Evolutionary conservation across 2,329 filamentous ascomycete species (phyloP).

Genomic region (Metarhizium brunneum): DNA sequence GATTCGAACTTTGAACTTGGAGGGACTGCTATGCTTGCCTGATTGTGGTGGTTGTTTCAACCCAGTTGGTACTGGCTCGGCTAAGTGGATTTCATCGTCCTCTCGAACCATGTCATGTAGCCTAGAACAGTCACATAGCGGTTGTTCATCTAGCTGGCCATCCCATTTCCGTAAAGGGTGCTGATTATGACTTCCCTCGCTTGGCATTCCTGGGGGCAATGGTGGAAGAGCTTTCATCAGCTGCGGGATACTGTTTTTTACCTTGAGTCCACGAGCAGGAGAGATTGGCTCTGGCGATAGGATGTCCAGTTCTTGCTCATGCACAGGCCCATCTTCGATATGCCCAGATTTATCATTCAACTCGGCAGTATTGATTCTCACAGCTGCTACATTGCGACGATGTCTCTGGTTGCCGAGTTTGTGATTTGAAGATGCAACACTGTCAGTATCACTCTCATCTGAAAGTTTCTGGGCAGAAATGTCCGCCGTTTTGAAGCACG

Average conservation of each 20-base stretch:
- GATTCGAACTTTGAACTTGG: slow-evolving; percentile 20
- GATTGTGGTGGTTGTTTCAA: background rate
- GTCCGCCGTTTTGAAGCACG: slow-evolving; percentile 12
- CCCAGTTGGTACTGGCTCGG: background rate
- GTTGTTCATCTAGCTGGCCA: background rate
- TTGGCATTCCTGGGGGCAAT: slow-evolving; percentile 24
- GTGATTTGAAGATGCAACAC: background rate
- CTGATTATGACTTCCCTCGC: background rate
- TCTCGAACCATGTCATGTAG: background rate
- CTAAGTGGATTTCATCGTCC: background rate
- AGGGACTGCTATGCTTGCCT: slow-evolving; percentile 7
- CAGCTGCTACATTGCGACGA: slow-evolving; percentile 16
- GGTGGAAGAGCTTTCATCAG: slow-evolving; percentile 44
- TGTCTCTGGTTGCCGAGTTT: slow-evolving; percentile 10
- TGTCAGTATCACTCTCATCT: background rate
- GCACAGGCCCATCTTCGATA: slow-evolving; percentile 1
- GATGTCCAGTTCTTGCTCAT: slow-evolving; percentile 19
- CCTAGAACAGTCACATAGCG: background rate
- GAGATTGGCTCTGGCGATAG: slow-evolving; percentile 40
- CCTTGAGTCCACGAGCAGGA: slow-evolving; percentile 31
- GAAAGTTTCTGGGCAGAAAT: background rate
- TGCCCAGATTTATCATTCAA: slow-evolving; percentile 3
- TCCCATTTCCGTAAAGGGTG: background rate
- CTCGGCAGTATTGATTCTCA: slow-evolving; percentile 11
- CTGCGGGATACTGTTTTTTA: slow-evolving; percentile 40